These are phyloP conservation scores for Chlamydomonas incerta DNA, from an alignment of 139 green algal genomes.

Conservation along the genomic window DNA sequence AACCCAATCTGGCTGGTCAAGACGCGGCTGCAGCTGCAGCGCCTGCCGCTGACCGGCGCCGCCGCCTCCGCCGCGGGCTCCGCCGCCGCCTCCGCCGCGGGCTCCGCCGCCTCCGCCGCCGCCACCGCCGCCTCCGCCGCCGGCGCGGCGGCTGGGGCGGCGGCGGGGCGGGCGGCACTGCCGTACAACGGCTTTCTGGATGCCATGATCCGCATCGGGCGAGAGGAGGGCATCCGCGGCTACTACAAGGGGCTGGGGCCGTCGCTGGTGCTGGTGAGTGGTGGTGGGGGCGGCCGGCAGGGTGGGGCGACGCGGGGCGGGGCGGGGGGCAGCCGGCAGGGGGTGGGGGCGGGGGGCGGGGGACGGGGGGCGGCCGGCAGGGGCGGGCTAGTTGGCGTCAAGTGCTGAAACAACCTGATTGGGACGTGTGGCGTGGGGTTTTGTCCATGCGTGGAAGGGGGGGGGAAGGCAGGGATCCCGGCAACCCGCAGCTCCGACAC, in stretches of 20 bases:
- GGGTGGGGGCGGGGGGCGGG: too few species aligned
- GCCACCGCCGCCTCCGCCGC: too few species aligned
- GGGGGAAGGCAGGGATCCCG: too few species aligned
- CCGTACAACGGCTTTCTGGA: slow-evolving; percentile 81
- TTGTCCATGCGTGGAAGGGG: too few species aligned
- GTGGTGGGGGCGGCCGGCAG: too few species aligned
- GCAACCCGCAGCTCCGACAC: too few species aligned
- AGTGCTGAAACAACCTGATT: too few species aligned
- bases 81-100: not conserved
- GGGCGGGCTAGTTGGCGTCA: too few species aligned
- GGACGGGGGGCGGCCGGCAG: too few species aligned
- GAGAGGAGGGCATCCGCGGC: slow-evolving; percentile 83
- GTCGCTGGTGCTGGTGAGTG: slow-evolving; percentile 87
- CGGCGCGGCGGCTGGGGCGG: not conserved
- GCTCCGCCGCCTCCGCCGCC: not conserved
- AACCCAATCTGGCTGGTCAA: slow-evolving; percentile 98
- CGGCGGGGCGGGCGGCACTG: not conserved
- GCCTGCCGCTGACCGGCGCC: slow-evolving; percentile 9
- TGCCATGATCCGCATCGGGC: slow-evolving; percentile 75
- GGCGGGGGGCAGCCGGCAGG: too few species aligned
- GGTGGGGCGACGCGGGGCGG: too few species aligned
- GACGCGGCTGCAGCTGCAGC: slow-evolving; percentile 92
- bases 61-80: not conserved
- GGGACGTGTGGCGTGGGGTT: too few species aligned
- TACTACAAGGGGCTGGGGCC: slow-evolving; percentile 92